Evolutionary conservation across 2,329 filamentous ascomycete genomes (phyloP).

Genomic region (Ceratocystis variospora): DNA sequence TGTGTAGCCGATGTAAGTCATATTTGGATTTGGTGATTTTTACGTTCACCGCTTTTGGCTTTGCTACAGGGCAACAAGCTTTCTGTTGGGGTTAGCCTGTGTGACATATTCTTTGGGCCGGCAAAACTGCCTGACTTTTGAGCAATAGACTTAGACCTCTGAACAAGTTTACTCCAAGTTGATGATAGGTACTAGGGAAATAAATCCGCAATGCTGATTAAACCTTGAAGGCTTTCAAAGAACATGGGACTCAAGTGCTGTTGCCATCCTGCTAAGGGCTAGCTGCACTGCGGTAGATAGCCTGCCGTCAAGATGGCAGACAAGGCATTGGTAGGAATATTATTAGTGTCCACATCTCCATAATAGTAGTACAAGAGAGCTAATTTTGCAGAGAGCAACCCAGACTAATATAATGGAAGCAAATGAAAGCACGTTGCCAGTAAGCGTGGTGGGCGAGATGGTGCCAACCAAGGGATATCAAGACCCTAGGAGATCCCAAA

Average conservation of each 20-base stretch:
- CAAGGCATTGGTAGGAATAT: too few species aligned
- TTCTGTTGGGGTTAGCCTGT: background rate
- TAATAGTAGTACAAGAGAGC: background rate
- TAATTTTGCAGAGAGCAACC: background rate
- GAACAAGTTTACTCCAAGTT: too few species aligned
- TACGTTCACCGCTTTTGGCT: background rate
- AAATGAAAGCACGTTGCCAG: background rate
- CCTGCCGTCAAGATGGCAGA: too few species aligned
- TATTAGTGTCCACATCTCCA: too few species aligned
- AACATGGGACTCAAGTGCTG: too few species aligned
- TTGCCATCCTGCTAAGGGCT: too few species aligned
- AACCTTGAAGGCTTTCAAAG: too few species aligned
- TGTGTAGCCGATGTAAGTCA: background rate
- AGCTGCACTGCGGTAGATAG: too few species aligned
- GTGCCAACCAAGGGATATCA: background rate
- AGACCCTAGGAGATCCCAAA: background rate
- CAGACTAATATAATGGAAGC: background rate
- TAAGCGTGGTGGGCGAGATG: background rate
- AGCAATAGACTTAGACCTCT: too few species aligned
- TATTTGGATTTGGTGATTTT: background rate
- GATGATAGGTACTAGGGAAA: too few species aligned
- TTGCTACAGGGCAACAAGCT: background rate
- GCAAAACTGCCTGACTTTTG: background rate
- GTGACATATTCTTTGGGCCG: background rate
- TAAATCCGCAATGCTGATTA: too few species aligned